Evolutionary conservation across 2,329 filamentous ascomycete species (phyloP).

Genomic region (Diaporthe vexans): DNA sequence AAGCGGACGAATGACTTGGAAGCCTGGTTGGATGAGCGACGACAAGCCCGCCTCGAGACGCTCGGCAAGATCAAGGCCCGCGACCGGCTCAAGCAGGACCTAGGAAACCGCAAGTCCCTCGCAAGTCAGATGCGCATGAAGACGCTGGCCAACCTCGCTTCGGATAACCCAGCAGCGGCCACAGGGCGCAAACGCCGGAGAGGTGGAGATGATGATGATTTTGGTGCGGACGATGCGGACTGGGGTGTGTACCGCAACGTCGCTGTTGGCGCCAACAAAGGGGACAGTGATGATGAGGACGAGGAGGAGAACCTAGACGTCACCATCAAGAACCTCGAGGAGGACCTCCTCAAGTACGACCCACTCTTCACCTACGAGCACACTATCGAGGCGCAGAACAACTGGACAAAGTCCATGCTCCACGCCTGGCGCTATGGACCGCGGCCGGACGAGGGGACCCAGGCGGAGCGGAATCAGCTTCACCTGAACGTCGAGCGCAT

Average conservation of each 20-base stretch:
- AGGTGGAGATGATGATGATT: constrained; percentile 93
- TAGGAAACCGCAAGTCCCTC: constrained; percentile 96
- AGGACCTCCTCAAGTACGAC: constrained; percentile 88
- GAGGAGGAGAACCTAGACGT: constrained; percentile 89
- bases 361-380: constrained; percentile 91
- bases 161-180: constrained; percentile 77
- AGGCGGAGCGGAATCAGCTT: constrained; percentile 85
- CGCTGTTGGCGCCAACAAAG: constrained; percentile 80
- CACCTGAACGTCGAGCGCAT: constrained; percentile 98
- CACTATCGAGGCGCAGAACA: constrained; percentile 90
- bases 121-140: constrained; percentile 99
- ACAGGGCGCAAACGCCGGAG: constrained; percentile 82
- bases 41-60: constrained; percentile 77
- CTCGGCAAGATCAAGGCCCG: constrained; percentile 92
- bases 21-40: constrained; percentile 86
- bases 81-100: constrained; percentile 91
- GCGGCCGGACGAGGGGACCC: constrained; percentile 83
- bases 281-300: constrained; percentile 86
- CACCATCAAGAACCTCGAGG: constrained; percentile 82
- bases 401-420: constrained; percentile 93
- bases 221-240: constrained; percentile 96
- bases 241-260: constrained; percentile 98
- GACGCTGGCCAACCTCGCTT: constrained; percentile 93
- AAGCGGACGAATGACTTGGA: constrained; percentile 87
- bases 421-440: constrained; percentile 93